Conservation (phyloP, 2,329 filamentous ascomycete genomes). For the Alternaria postmessia region DNA sequence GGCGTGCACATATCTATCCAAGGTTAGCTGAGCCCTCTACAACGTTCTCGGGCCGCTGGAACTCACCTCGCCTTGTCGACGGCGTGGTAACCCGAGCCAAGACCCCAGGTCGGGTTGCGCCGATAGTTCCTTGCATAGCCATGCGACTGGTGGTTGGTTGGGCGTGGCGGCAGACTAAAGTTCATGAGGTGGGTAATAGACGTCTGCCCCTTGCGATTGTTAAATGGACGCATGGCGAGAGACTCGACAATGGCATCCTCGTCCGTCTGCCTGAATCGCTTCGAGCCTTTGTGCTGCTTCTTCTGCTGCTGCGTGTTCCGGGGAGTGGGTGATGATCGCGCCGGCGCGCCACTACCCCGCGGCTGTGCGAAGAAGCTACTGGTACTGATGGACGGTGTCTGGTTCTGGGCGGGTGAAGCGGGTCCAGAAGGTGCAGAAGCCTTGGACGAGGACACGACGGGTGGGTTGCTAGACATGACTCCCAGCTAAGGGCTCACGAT, state of each 20-base stretch:
- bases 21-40: conserved; percentile 10
- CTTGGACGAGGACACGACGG: conserved; percentile 54
- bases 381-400: conserved; percentile 53
- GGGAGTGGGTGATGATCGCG: conserved; percentile 58
- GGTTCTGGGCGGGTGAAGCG: conserved; percentile 55
- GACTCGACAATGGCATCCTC: conserved; percentile 89
- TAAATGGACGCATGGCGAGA: conserved; percentile 69
- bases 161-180: conserved; percentile 81
- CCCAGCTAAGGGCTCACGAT: conserved; percentile 37
- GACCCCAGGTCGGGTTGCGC: conserved; percentile 80
- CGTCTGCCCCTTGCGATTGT: conserved; percentile 86
- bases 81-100: conserved; percentile 88
- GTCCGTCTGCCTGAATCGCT: conserved; percentile 75
- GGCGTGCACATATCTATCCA: conserved; percentile 80
- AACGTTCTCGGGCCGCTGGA: not conserved
- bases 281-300: conserved; percentile 85
- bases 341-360: conserved; percentile 51
- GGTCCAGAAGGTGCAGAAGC: conserved; percentile 47
- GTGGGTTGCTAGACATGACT: conserved; percentile 57
- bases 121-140: conserved; percentile 64
- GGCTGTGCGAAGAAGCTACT: conserved; percentile 55
- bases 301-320: conserved; percentile 79
- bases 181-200: conserved; percentile 97
- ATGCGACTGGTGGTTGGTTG: conserved; percentile 65
- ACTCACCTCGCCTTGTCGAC: conserved; percentile 84